These are phyloP conservation scores for Hemerocallis citrina DNA, from an alignment of 106 monocot species.

Conservation along the genomic window DNA sequence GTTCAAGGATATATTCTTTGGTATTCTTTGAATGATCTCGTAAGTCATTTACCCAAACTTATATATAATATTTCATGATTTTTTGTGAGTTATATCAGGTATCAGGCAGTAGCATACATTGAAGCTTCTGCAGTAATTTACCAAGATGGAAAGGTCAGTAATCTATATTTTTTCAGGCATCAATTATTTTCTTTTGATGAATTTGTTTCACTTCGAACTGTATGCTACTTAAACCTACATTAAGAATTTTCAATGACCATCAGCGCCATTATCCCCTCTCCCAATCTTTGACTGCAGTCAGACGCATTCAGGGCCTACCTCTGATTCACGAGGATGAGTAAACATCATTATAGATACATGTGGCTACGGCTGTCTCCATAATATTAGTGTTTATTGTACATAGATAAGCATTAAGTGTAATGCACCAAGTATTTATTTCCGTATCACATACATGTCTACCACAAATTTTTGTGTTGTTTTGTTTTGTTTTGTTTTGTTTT, in stretches of 20 bases:
- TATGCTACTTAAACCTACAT: not conserved
- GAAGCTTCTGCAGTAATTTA: slow-evolving; percentile 98
- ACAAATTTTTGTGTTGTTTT: not conserved
- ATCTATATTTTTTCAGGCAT: slow-evolving; percentile 5
- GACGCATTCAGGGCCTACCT: too few relatives aligned
- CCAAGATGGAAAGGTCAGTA: slow-evolving; percentile 93
- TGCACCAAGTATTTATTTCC: not conserved
- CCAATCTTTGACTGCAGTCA: too few relatives aligned
- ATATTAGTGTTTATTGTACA: too few relatives aligned
- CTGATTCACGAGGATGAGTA: too few relatives aligned
- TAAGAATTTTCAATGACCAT: too few relatives aligned
- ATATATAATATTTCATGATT: not conserved
- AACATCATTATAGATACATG: too few relatives aligned
- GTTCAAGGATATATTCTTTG: too few relatives aligned
- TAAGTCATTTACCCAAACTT: not conserved
- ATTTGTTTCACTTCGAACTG: not conserved
- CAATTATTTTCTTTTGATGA: not conserved
- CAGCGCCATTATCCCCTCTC: too few relatives aligned
- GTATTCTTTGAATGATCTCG: too few relatives aligned
- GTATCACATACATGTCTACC: not conserved
- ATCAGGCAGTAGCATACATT: slow-evolving; percentile 95
- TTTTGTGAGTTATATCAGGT: slow-evolving; percentile 38
- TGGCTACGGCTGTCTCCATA: too few relatives aligned
- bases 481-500: too few relatives aligned
- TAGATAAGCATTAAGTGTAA: too few relatives aligned